Conservation (phyloP, 768 basidiomycete species). For the Flagelloscypha sp. region DNA sequence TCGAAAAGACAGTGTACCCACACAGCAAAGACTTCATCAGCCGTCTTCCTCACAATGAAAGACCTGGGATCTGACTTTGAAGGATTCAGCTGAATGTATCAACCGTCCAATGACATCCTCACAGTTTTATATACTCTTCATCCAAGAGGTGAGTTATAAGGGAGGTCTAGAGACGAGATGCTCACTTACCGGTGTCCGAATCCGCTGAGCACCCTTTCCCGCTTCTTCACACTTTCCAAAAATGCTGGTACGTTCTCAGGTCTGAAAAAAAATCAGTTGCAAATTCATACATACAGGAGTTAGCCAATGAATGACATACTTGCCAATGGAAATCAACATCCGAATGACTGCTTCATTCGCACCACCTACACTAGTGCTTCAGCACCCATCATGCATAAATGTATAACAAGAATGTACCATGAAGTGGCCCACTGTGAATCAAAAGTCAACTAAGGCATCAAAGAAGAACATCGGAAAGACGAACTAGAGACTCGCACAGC, state of each 20-base stretch:
- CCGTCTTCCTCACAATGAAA: slow-evolving; percentile 83
- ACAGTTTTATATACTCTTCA: slow-evolving; percentile 67
- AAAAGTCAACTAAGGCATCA: too few relatives aligned
- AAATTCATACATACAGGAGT: slow-evolving; percentile 3
- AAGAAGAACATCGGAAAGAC: background rate
- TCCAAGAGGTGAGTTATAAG: slow-evolving; percentile 2
- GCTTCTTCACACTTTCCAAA: slow-evolving; percentile 77
- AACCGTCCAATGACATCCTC: slow-evolving; percentile 15
- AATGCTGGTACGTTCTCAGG: slow-evolving; percentile 82
- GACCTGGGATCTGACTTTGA: slow-evolving; percentile 81
- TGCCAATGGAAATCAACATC: slow-evolving; percentile 85
- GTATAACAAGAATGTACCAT: slow-evolving; percentile 34
- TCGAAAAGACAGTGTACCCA: slow-evolving; percentile 25
- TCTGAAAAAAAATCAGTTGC: slow-evolving; percentile 22
- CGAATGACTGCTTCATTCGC: slow-evolving; percentile 93
- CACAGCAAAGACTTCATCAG: slow-evolving; percentile 89
- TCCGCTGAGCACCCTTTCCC: slow-evolving; percentile 83
- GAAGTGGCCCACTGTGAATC: slow-evolving; percentile 56
- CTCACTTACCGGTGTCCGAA: slow-evolving; percentile 72
- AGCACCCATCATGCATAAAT: background rate
- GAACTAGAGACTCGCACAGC: too few relatives aligned
- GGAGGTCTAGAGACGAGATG: slow-evolving; percentile 7
- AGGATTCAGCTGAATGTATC: slow-evolving; percentile 5
- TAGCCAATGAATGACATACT: slow-evolving; percentile 31
- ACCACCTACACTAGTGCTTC: slow-evolving; percentile 43